A percentile compares a stretch with the other conserved stretches of the same genome.
phyloP scores from a whole-genome alignment of 192 early-diverging fungal species.

The Coemansia sp. region DNA sequence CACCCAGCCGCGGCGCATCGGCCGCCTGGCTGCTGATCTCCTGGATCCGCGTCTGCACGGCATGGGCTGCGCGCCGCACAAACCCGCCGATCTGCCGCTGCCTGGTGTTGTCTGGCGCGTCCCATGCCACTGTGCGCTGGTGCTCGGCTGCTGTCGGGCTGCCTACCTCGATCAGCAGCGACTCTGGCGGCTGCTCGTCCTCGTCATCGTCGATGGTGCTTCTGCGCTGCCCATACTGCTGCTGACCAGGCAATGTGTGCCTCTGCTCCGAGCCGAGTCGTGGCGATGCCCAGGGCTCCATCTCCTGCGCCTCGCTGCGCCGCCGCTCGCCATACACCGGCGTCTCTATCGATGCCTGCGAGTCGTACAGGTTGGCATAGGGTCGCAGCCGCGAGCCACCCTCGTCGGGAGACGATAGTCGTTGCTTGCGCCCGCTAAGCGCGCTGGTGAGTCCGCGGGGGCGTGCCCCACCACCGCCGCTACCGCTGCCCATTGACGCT shows the following conservation, averaged over 20 bases:
- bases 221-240: background rate
- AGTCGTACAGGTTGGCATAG: conserved; percentile 21
- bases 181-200: conserved; percentile 36
- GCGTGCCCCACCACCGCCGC: background rate
- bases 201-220: background rate
- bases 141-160: too few relatives aligned
- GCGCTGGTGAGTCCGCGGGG: conserved; percentile 47
- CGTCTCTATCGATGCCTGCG: conserved; percentile 17
- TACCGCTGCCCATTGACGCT: background rate
- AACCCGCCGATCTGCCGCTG: conserved; percentile 21
- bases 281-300: background rate
- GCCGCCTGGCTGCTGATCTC: conserved; percentile 44
- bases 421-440: conserved; percentile 40
- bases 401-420: conserved; percentile 14
- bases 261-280: background rate
- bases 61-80: conserved; percentile 46
- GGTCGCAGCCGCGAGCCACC: conserved; percentile 2
- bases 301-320: conserved; percentile 5
- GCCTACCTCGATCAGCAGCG: conserved; percentile 44
- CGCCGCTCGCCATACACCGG: conserved; percentile 18
- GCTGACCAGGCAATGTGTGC: background rate
- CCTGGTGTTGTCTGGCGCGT: background rate
- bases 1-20: conserved; percentile 25
- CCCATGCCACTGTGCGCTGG: conserved; percentile 4
- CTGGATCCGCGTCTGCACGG: conserved; percentile 43